These are phyloP conservation scores for Hortaea werneckii DNA, from an alignment of 2,329 filamentous ascomycete species.

Conservation along the genomic window DNA sequence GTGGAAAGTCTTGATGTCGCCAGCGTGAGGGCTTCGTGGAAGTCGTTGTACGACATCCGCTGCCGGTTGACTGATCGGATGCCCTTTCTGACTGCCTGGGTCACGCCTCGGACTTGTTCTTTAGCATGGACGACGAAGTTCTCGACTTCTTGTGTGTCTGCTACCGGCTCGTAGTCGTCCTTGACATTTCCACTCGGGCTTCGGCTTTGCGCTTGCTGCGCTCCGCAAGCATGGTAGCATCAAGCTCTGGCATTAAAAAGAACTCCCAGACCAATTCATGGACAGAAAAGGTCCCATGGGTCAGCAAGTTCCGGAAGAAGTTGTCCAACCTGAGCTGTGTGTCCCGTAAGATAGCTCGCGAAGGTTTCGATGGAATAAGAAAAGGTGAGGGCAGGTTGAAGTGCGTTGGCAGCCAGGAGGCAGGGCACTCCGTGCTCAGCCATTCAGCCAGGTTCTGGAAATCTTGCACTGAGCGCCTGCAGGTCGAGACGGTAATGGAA, in stretches of 20 bases:
- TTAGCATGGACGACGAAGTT: constrained; percentile 85
- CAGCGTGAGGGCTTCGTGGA: constrained; percentile 54
- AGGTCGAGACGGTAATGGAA: constrained; percentile 89
- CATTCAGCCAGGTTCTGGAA: constrained; percentile 85
- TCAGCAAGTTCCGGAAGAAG: constrained; percentile 76
- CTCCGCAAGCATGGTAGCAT: constrained; percentile 80
- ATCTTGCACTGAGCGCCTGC: constrained; percentile 73
- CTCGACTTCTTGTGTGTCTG: constrained; percentile 68
- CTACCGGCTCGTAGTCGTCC: constrained; percentile 78
- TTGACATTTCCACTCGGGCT: constrained; percentile 67
- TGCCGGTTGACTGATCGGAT: constrained; percentile 69
- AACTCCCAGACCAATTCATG: constrained; percentile 99
- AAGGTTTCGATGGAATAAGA: constrained; percentile 85
- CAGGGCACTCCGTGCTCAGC: constrained; percentile 79
- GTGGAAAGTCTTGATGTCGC: constrained; percentile 43
- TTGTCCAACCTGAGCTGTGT: constrained; percentile 78
- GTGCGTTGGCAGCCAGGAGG: constrained; percentile 83
- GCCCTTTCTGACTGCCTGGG: constrained; percentile 71
- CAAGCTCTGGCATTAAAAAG: constrained; percentile 89
- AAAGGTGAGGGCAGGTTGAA: constrained; percentile 75
- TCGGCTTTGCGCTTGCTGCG: constrained; percentile 80
- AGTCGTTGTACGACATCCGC: constrained; percentile 54
- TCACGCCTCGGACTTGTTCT: constrained; percentile 78
- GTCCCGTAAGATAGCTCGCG: constrained; percentile 74
- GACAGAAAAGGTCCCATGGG: constrained; percentile 84